Base-by-base conservation (phyloP, 1,284 basidiomycete genomes). In the Moesziomyces globuligerus region DNA sequence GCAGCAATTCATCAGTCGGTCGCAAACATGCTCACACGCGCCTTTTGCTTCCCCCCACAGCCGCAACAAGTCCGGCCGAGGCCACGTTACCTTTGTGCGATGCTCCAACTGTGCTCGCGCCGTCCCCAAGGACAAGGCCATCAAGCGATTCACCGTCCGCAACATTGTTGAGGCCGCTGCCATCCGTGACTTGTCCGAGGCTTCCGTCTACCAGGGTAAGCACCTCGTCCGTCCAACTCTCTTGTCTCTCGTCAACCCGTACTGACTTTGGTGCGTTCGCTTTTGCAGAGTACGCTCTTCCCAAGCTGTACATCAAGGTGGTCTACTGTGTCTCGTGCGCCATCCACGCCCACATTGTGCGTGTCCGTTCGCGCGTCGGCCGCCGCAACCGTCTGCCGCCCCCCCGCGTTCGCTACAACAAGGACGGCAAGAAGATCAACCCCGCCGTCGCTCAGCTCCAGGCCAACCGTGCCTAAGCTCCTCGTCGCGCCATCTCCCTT, bases 151-250 rank as follows among this genome's bases (percentile, higher is more conserved):
- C 89, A 97, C 94, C 53, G 94, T 98, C 83, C 90, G 94, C 85
- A 98, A 98, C 90, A 98, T 98, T 91, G 94, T 98, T 69, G 94
- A 98, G 88, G 91, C 92, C 81, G 95, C 95, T 59, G 95, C 95
- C 70, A 91, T 98, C 79, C 89, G 95, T 81, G 95, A 99, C 87
- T 90, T 99, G 84, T 92, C 90, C 83, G 96, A 98, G 82, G 94
- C 95, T 49, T 92, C 90, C 75, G 91, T 98, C 76, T 98, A 98
- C 87, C 85, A 87, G 71, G 93, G 93, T 94, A 80, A 75, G 91
- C 3, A n/a, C 17, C 40, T 34, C 23, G 4, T 17, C 26, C 18
- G 18, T 23, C 26, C 37, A 8, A 24, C 9, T 23, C 21, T 23
- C 21, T 23, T 44, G 7, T 1, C n/a, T 23, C 23, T 32, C 20